Evolutionary conservation across 1,284 basidiomycete species (phyloP), one percentile per base, ranked within the genome.

Genomic region (Uromyces viciae-fabae): DNA sequence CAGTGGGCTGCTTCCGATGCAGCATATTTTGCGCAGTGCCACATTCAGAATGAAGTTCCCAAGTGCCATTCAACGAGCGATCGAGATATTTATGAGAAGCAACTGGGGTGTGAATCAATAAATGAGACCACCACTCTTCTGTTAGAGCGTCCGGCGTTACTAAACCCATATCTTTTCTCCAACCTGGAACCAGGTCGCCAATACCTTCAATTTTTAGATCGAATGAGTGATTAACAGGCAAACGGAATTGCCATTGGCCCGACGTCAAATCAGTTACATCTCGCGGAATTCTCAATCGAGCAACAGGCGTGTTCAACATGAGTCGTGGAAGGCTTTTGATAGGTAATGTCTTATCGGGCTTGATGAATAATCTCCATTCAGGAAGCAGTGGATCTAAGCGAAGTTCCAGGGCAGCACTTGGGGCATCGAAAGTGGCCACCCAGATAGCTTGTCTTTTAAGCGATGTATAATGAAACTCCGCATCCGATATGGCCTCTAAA

Each of bases 1-100:
- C 82, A 3, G 86, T 86, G 28, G 86, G 72, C 43, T 88, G 85
- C 82, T 90, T 91, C 86, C 90, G 91, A 86, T 97, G 94, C 52
- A 98, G 88, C n/a, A 93, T 92, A 36, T 89, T 89, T 85, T 93
- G 94, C 0, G 95, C 94, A 0, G 94, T 94, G 1, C 95, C 95
- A 82, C 95, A 98, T 85, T 91, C 91, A 82, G 93, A 91, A 73
- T 95, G 88, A 52, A 96, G 90, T 14, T 88, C 87, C 85, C 97
- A 98, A 0, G 87, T 88, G 3, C 95, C 95, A 3, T 91, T 90
- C 71, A 97, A 90, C 84, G 93, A 89, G 58, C 92, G 90, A 85
- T 97, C 94, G 40, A 97, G 89, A 43, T 88, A 87, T 1, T 85
- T 83, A 11, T 87, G 85, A 28, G 89, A 88, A 22, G 89, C 88